A percentile compares a stretch with the other conserved stretches of the same genome.
Evolutionary conservation across 2,329 filamentous ascomycete species (phyloP).

Genomic region (Septoria petroselini): DNA sequence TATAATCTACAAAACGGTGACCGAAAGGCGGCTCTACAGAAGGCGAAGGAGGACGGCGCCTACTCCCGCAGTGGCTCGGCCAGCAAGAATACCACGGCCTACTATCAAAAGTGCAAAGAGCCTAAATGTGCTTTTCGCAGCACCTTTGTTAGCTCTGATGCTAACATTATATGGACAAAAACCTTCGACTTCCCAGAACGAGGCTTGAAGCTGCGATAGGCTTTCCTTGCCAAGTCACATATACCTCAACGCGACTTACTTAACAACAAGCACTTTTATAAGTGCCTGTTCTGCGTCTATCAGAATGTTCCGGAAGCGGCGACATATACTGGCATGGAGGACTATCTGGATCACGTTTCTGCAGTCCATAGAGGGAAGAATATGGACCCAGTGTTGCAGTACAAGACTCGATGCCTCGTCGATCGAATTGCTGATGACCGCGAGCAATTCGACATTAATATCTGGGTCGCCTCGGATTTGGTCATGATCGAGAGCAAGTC

Average conservation of each 20-base stretch:
- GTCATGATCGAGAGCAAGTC: too few species aligned
- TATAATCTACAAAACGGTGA: slow-evolving; percentile 41
- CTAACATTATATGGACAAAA: slow-evolving; percentile 29
- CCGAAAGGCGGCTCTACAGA: slow-evolving; percentile 32
- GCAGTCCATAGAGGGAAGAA: slow-evolving; percentile 34
- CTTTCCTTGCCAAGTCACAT: slow-evolving; percentile 49
- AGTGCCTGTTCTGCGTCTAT: slow-evolving; percentile 48
- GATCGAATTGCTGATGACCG: slow-evolving; percentile 39
- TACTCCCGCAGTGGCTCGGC: slow-evolving; percentile 8
- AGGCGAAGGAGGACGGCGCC: slow-evolving; percentile 22
- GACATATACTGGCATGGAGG: slow-evolving; percentile 34
- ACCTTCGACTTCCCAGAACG: slow-evolving; percentile 20
- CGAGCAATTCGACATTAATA: slow-evolving; percentile 50
- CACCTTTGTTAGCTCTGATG: slow-evolving; percentile 35
- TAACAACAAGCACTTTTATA: slow-evolving; percentile 37
- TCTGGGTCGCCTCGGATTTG: too few species aligned
- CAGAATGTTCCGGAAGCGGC: slow-evolving; percentile 27
- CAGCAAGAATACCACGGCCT: slow-evolving; percentile 22
- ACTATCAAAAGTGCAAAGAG: slow-evolving; percentile 40
- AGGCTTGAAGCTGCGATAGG: slow-evolving; percentile 47
- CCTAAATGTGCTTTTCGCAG: slow-evolving; percentile 46
- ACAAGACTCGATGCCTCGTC: slow-evolving; percentile 42
- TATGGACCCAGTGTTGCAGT: slow-evolving; percentile 38
- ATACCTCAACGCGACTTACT: slow-evolving; percentile 37
- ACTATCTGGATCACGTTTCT: slow-evolving; percentile 46